Conservation (phyloP, 1,139 yeast species). For the Debaryomycetaceae sp. region DNA sequence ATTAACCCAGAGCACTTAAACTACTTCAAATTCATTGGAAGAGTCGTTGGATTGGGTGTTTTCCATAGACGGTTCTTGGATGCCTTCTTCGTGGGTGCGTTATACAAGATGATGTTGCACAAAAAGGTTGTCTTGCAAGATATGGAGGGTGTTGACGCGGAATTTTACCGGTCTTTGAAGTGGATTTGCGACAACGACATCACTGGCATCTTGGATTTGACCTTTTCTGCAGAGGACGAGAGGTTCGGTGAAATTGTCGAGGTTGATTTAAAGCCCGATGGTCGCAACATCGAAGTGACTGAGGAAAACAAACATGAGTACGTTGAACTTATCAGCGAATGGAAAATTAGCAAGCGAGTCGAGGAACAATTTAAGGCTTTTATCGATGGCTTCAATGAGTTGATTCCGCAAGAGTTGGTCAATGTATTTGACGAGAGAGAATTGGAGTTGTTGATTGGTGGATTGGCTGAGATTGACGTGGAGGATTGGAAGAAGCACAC, state of each 20-base stretch:
- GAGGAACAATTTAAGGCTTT: slow-evolving; percentile 96
- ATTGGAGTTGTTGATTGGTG: slow-evolving; percentile 92
- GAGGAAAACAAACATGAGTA: slow-evolving; percentile 94
- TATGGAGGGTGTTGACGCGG: slow-evolving; percentile 99
- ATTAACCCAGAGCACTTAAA: slow-evolving; percentile 97
- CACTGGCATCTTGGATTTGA: slow-evolving; percentile 72
- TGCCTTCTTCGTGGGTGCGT: slow-evolving; percentile 97
- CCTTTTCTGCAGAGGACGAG: slow-evolving; percentile 94
- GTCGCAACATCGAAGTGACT: slow-evolving; percentile 83
- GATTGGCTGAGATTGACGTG: slow-evolving; percentile 94
- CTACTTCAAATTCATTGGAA: slow-evolving; percentile 95
- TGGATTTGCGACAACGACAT: slow-evolving; percentile 97
- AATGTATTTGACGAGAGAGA: slow-evolving; percentile 98
- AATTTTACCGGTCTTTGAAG: slow-evolving; percentile 86
- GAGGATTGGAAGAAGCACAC: slow-evolving; percentile 99
- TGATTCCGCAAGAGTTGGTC: slow-evolving; percentile 93
- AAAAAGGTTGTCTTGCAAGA: slow-evolving; percentile 94
- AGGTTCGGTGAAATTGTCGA: slow-evolving; percentile 91
- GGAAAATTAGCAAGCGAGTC: slow-evolving; percentile 91
- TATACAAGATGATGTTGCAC: slow-evolving; percentile 95
- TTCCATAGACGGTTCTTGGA: slow-evolving; percentile 97
- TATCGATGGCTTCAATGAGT: slow-evolving; percentile 94
- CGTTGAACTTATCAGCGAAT: slow-evolving; percentile 90
- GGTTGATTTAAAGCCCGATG: slow-evolving; percentile 85
- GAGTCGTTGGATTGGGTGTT: slow-evolving; percentile 96